These are phyloP conservation scores for Aspergillus transmontanensis DNA, from an alignment of 2,329 filamentous ascomycete species.

Conservation along the genomic window DNA sequence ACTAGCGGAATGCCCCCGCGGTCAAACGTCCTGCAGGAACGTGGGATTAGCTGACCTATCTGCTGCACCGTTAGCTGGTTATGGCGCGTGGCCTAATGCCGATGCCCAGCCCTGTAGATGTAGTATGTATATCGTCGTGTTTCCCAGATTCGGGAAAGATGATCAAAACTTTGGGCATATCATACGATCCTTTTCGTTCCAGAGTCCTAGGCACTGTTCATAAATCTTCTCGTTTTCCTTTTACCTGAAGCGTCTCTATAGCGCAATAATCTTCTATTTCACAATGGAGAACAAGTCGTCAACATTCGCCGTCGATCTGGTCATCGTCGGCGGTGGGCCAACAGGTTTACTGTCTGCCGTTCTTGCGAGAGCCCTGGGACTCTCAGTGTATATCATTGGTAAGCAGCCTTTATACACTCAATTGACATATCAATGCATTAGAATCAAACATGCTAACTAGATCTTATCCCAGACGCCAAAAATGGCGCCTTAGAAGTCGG, in stretches of 20 bases:
- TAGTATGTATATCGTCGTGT: neutral
- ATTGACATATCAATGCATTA: neutral
- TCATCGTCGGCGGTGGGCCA: slow-evolving; percentile 2
- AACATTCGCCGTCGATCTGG: neutral
- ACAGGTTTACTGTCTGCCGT: slow-evolving; percentile 1
- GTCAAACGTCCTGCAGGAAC: neutral
- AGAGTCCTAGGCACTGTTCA: neutral
- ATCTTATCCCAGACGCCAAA: neutral
- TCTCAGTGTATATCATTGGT: slow-evolving; percentile 2
- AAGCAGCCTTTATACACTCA: neutral
- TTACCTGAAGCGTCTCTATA: neutral
- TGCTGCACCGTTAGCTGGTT: neutral
- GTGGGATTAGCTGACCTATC: neutral
- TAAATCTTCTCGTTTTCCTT: neutral
- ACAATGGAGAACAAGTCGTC: neutral
- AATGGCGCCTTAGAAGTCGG: slow-evolving; percentile 1
- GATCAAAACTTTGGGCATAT: neutral
- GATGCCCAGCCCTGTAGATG: neutral
- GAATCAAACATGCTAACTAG: neutral
- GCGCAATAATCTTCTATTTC: neutral
- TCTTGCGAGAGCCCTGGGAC: slow-evolving; percentile 2
- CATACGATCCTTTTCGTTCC: neutral
- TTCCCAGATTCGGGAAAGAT: neutral
- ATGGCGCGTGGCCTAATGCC: neutral
- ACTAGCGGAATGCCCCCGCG: neutral